phyloP scores from a whole-genome alignment of 352 stramenopile genomes.

The Aphanomyces invadans region DNA sequence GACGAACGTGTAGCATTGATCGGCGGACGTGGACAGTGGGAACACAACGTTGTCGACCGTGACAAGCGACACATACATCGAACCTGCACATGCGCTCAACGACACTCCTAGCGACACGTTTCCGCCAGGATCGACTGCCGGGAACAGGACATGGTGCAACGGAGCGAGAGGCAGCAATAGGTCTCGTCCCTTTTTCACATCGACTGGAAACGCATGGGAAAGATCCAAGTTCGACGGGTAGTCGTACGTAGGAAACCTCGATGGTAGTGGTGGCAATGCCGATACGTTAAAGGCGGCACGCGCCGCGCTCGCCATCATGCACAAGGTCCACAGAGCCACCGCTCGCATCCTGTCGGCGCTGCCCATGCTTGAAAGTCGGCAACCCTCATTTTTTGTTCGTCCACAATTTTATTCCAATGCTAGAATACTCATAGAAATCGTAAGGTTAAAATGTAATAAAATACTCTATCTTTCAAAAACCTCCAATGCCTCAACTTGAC shows the following conservation, averaged over 20 bases:
- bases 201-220: neutral
- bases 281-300: neutral
- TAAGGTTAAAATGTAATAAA: too few relatives aligned
- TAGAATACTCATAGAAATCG: neutral
- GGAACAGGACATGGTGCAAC: conserved; percentile 5
- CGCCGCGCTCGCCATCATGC: neutral
- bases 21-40: neutral
- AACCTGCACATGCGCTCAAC: neutral
- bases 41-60: neutral
- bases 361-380: too few relatives aligned
- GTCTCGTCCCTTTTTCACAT: neutral
- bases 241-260: neutral
- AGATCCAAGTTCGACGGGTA: conserved; percentile 6
- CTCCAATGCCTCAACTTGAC: neutral
- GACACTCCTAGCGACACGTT: neutral
- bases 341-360: neutral
- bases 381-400: too few relatives aligned
- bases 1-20: conserved; percentile 7
- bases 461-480: neutral
- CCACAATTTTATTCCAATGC: neutral
- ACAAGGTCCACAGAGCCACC: neutral
- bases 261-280: neutral
- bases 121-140: neutral
- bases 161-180: neutral
- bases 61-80: neutral